Base-by-base conservation (phyloP, 176 grass and related monocot species). In the Eragrostis nindensis region DNA sequence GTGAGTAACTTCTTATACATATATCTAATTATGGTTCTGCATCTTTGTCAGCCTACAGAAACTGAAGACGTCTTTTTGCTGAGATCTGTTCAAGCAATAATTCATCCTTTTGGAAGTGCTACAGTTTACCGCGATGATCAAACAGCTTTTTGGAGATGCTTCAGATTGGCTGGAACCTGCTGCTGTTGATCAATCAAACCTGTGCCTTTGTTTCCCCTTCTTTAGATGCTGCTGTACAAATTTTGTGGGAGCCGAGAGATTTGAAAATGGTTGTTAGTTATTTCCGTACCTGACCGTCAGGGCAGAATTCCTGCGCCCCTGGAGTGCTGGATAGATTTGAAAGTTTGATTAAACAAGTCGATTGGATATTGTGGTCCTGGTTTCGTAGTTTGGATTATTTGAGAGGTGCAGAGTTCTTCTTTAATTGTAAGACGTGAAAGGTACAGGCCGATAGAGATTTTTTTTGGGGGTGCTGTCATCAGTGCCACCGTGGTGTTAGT, bases 1-100 rank as follows among this genome's bases (percentile, higher is more conserved):
- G n/a, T n/a, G n/a, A n/a, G n/a, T n/a, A n/a, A n/a, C n/a, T n/a
- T n/a, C n/a, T n/a, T n/a, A n/a, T 17, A 9, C 55, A 21, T 19
- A 56, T 59, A 73, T 74, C 62, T 10, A 8, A 11, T 53, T 39
- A 42, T 46, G 11, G 50, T 63, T 68, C 70, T 22, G 42, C 17
- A 49, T 88, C n/a, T 74, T 60, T 62, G 81, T 80, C n/a, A 44
- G 74, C 18, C 14, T 81, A 71, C 87, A 81, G 87, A 62, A 75
- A 71, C 40, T 62, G 17, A 71, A 85, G 56, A 40, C 38, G 41
- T 46, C 43, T 3, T n/a, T 17, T 40, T 46, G 30, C 15, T 40
- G 36, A n/a, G 22, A 41, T 17, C 46, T 48, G 67, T 56, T 78
- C 66, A 8, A 8, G 70, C 50, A 85, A 48, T 13, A 59, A 44